Evolutionary conservation across 768 basidiomycete genomes (phyloP).

Genomic region (Psilocybe cyanescens): DNA sequence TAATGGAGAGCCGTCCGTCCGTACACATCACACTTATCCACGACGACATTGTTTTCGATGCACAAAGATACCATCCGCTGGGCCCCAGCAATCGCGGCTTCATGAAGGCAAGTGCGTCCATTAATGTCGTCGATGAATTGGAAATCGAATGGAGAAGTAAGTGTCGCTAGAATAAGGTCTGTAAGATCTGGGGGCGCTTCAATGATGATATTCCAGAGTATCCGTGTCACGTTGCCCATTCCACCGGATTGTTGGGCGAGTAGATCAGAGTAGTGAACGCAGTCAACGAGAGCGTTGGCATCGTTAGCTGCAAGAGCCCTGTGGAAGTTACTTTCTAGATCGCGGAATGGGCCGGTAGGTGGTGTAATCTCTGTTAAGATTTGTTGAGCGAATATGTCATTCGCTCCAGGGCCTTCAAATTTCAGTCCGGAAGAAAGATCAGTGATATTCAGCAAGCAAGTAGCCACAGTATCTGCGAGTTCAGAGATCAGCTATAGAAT

Average conservation of each 20-base stretch:
- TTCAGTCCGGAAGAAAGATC: slow-evolving; percentile 75
- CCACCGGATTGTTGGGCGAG: slow-evolving; percentile 64
- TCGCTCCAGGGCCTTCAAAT: slow-evolving; percentile 79
- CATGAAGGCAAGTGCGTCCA: slow-evolving; percentile 90
- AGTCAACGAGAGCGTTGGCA: slow-evolving; percentile 62
- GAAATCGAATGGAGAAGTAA: slow-evolving; percentile 81
- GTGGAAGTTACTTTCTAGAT: slow-evolving; percentile 86
- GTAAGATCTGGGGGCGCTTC: slow-evolving; percentile 76
- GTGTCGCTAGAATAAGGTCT: slow-evolving; percentile 72
- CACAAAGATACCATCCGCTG: slow-evolving; percentile 80
- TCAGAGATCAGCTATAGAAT: slow-evolving; percentile 83
- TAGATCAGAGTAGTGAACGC: slow-evolving; percentile 70
- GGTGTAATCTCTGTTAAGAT: slow-evolving; percentile 63
- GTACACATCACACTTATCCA: slow-evolving; percentile 83
- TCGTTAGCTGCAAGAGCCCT: slow-evolving; percentile 74
- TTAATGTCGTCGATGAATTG: slow-evolving; percentile 96
- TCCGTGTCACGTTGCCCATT: slow-evolving; percentile 79
- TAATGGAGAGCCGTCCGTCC: slow-evolving; percentile 95
- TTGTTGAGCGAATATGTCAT: slow-evolving; percentile 76
- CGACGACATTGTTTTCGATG: slow-evolving; percentile 70
- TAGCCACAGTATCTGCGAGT: slow-evolving; percentile 89
- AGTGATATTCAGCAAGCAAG: slow-evolving; percentile 78
- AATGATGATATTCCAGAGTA: slow-evolving; percentile 91
- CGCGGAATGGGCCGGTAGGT: slow-evolving; percentile 77
- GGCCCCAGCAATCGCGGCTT: slow-evolving; percentile 86